Percentiles rank a stretch among this genome's conserved stretches.
Conservation (phyloP, 1,284 basidiomycete species). For the Apiotrichum gamsii region DNA sequence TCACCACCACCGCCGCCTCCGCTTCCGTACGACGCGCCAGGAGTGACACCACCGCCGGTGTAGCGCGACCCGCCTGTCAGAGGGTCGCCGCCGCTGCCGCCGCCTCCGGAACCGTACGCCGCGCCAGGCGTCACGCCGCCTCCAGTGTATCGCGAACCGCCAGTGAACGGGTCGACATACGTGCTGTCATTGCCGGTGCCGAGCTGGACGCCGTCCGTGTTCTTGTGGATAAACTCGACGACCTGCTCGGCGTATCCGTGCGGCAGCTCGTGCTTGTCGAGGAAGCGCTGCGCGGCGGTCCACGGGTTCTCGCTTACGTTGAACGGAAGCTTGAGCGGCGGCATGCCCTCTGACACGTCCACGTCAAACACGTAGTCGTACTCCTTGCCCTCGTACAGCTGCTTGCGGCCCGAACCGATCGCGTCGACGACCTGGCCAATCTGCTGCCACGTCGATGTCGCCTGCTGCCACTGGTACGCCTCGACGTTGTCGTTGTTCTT, state of each 20-base stretch:
- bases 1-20: slow-evolving; percentile 3
- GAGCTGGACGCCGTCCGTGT: slow-evolving; percentile 67
- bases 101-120: not conserved
- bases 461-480: slow-evolving; percentile 79
- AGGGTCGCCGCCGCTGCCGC: slow-evolving; percentile 26
- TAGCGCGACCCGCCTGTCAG: slow-evolving; percentile 30
- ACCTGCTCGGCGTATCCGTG: slow-evolving; percentile 81
- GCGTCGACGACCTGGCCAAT: slow-evolving; percentile 94
- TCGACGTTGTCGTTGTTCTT: slow-evolving; percentile 71
- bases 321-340: slow-evolving; percentile 89
- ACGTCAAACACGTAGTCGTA: slow-evolving; percentile 99
- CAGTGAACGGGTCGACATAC: slow-evolving; percentile 86
- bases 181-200: slow-evolving; percentile 51
- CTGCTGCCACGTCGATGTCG: slow-evolving; percentile 72
- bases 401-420: slow-evolving; percentile 77
- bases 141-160: slow-evolving; percentile 57
- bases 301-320: slow-evolving; percentile 90
- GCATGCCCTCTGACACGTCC: slow-evolving; percentile 86
- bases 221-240: slow-evolving; percentile 89
- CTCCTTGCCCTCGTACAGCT: slow-evolving; percentile 83
- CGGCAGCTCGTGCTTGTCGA: slow-evolving; percentile 77
- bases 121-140: slow-evolving; percentile 18
- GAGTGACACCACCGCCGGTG: slow-evolving; percentile 18
- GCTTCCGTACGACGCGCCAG: not conserved
- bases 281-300: slow-evolving; percentile 79